Evolutionary conservation across 805 yeast species (phyloP).

Genomic region (Ogataea pini): DNA sequence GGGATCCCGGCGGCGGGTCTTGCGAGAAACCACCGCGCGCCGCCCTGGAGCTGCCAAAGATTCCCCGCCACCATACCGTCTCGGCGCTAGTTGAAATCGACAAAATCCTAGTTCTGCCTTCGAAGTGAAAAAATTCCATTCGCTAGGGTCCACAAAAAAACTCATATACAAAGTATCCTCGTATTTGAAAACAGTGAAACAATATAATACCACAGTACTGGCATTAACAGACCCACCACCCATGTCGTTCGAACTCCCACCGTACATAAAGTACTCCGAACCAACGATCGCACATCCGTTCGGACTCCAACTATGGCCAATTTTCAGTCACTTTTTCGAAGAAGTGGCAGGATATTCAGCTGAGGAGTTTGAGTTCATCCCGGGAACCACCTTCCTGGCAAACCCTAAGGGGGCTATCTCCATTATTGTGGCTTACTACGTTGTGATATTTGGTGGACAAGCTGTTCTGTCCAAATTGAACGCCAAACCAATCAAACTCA

Average conservation of each 20-base stretch:
- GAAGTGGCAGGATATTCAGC: constrained; percentile 56
- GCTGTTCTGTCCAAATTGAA: constrained; percentile 50
- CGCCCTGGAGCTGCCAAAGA: background rate
- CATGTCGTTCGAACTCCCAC: constrained; percentile 23
- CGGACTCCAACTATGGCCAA: constrained; percentile 67
- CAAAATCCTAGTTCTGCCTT: background rate
- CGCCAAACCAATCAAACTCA: constrained; percentile 70
- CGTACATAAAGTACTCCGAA: constrained; percentile 28
- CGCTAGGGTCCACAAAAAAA: constrained; percentile 4
- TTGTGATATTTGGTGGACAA: constrained; percentile 85
- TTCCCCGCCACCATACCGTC: background rate
- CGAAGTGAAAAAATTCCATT: constrained; percentile 5
- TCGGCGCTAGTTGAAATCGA: background rate
- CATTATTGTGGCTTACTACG: constrained; percentile 66
- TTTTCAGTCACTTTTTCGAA: constrained; percentile 53
- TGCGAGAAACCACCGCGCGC: too few relatives aligned
- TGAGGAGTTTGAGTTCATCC: constrained; percentile 64
- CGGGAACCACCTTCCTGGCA: constrained; percentile 67
- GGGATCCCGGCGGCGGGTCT: too few relatives aligned
- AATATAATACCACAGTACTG: too few relatives aligned
- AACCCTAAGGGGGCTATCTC: constrained; percentile 55
- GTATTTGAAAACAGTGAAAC: background rate
- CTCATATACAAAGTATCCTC: background rate
- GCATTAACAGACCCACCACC: background rate
- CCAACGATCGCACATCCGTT: constrained; percentile 43